A percentile compares a stretch with the other conserved stretches of the same genome.
Evolutionary conservation across 2,329 filamentous ascomycete species (phyloP).

Genomic region (Exophiala alcalophila): DNA sequence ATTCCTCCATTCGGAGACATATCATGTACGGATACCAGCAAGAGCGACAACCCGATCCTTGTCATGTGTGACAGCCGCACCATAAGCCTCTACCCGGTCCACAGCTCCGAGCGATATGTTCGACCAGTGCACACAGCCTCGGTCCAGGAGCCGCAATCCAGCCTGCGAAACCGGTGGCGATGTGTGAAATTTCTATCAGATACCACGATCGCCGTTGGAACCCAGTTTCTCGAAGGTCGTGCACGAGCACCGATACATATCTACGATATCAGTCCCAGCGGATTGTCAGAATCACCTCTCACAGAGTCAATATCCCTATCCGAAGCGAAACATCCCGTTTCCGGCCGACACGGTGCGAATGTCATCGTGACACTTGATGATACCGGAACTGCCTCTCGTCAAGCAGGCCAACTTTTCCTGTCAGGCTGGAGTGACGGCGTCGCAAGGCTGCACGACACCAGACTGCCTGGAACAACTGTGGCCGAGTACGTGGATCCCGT

Average conservation of each 20-base stretch:
- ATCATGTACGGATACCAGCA: conserved; percentile 48
- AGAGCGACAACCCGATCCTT: conserved; percentile 43
- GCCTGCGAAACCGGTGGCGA: conserved; percentile 40
- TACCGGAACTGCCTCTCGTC: conserved; percentile 29
- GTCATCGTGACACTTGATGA: conserved; percentile 39
- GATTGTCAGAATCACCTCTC: conserved; percentile 35
- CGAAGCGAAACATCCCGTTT: conserved; percentile 15
- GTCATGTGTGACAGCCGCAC: conserved; percentile 51
- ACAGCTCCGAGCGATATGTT: conserved; percentile 34
- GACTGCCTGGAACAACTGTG: conserved; percentile 49
- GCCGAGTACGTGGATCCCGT: conserved; percentile 54
- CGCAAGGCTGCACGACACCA: conserved; percentile 59
- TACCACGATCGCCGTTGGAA: conserved; percentile 51
- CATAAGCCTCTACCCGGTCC: conserved; percentile 48
- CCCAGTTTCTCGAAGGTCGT: conserved; percentile 36
- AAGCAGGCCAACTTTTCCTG: conserved; percentile 53
- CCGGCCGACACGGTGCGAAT: conserved; percentile 33
- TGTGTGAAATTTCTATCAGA: conserved; percentile 54
- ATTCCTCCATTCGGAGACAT: conserved; percentile 46
- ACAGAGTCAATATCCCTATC: conserved; percentile 5
- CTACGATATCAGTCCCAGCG: conserved; percentile 50
- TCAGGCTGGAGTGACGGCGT: conserved; percentile 60
- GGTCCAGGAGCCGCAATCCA: conserved; percentile 29
- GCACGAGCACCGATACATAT: conserved; percentile 47
- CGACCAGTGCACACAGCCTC: conserved; percentile 39